A percentile compares a stretch with the other conserved stretches of the same genome.
phyloP scores from a whole-genome alignment of 2,329 filamentous ascomycete species.

The Thelonectria discophora region DNA sequence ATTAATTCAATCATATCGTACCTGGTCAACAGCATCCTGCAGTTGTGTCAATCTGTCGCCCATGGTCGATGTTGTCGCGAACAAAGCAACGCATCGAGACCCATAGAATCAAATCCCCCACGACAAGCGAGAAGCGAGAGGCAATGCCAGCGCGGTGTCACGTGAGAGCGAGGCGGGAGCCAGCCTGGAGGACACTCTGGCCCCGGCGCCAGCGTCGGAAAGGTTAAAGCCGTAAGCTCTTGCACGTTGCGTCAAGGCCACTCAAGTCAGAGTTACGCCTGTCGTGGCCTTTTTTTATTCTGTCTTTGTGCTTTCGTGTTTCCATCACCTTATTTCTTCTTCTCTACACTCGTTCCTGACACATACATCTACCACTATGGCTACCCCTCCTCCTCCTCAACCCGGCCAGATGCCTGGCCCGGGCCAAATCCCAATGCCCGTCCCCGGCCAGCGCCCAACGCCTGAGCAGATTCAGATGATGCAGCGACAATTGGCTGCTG shows the following conservation, averaged over 20 bases:
- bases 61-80: slow-evolving; percentile 56
- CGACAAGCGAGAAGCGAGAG: neutral
- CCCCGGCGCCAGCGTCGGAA: slow-evolving; percentile 17
- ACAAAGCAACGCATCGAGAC: slow-evolving; percentile 4
- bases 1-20: slow-evolving; percentile 47
- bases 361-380: slow-evolving; percentile 35
- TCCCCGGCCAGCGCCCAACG: slow-evolving; percentile 64
- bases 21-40: slow-evolving; percentile 86
- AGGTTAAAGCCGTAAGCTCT: slow-evolving; percentile 21
- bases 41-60: slow-evolving; percentile 82
- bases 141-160: slow-evolving; percentile 21
- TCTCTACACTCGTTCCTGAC: slow-evolving; percentile 26
- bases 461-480: slow-evolving; percentile 88
- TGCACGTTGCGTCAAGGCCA: slow-evolving; percentile 1
- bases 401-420: slow-evolving; percentile 36
- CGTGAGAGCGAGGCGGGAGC: slow-evolving; percentile 33
- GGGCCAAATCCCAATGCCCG: slow-evolving; percentile 46
- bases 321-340: slow-evolving; percentile 24
- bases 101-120: neutral
- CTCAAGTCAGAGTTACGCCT: slow-evolving; percentile 21
- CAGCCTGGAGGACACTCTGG: slow-evolving; percentile 28
- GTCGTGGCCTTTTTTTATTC: slow-evolving; percentile 18
- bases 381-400: slow-evolving; percentile 43
- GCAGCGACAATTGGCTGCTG: slow-evolving; percentile 81
- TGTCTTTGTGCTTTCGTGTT: slow-evolving; percentile 16